Base-by-base conservation (phyloP, 1,139 yeast genomes). In the Yamadazyma oceani region DNA sequence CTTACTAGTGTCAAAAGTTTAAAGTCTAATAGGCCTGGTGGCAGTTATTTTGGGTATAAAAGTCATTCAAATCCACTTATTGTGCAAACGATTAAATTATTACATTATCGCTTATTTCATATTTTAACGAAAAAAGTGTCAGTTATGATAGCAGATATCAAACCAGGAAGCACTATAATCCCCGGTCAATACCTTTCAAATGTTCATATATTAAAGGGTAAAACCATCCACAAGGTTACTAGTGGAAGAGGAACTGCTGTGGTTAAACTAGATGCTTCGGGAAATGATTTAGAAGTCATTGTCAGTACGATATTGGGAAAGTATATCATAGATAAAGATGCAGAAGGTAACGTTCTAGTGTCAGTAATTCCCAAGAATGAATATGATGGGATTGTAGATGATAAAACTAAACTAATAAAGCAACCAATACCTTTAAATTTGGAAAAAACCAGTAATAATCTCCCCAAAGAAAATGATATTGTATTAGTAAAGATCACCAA, bases 401-500 rank as follows among this genome's bases (percentile, higher is more conserved):
- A n/a, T n/a, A n/a, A n/a, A n/a, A n/a, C n/a, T n/a, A n/a, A n/a
- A n/a, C n/a, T n/a, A n/a, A n/a, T 14, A 6, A 26, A n/a, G 13
- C 8, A 6, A 6, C 33, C 33, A 19, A 19, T 43, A 43, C 36
- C 36, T 31, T 10, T 44, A 46, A 17, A 42, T 10, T n/a, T 17
- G 5, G 15, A 11, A 17, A 29, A 29, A 12, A 43, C 16, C 32
- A 17, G 17, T 16, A 79, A 75, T 37, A 75, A 73, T 41, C 67
- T 92, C 39, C 97, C 98, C 3, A 78, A 80, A 45, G 96, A 88
- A 46, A 85, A 87, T 31, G 96, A 90, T 57, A 61, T 83, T 11
- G 97, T 94, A 2, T 66, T 92, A 17, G 89, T 88, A 0, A 72
- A 81, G 38, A 85, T 92, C 19, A 80, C 84, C 13, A 75, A 82